These are phyloP conservation scores for Rhodomyrtus tomentosa DNA, from an alignment of 345 rosid genomes.

Conservation along the genomic window DNA sequence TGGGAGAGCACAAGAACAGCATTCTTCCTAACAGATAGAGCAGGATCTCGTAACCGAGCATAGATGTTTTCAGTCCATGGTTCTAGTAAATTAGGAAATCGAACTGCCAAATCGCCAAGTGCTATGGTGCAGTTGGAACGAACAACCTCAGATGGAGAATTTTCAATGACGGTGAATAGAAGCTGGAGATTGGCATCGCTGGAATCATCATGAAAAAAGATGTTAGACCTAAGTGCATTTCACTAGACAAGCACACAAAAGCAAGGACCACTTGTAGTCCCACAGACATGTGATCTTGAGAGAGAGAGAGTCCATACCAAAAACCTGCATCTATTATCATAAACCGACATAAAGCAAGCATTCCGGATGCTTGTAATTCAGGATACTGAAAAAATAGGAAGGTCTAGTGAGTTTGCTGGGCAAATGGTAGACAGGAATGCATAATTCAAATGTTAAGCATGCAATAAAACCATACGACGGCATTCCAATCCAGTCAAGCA, in stretches of 20 bases:
- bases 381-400: constrained; percentile 44
- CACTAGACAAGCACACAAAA: background rate
- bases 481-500: background rate
- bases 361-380: constrained; percentile 81
- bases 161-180: constrained; percentile 93
- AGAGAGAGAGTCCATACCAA: constrained; percentile 42
- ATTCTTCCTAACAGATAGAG: constrained; percentile 84
- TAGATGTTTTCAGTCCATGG: constrained; percentile 99
- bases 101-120: constrained; percentile 96
- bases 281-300: background rate
- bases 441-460: background rate
- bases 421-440: background rate
- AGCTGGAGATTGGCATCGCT: constrained; percentile 94
- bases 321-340: constrained; percentile 86
- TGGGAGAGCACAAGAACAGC: constrained; percentile 97
- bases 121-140: constrained; percentile 93
- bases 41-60: constrained; percentile 63
- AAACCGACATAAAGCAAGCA: constrained; percentile 90
- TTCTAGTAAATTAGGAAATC: constrained; percentile 88
- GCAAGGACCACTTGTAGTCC: background rate
- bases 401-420: background rate
- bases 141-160: constrained; percentile 81
- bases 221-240: constrained; percentile 3
- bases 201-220: constrained; percentile 18
- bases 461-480: background rate